Evolutionary conservation across 2,329 filamentous ascomycete genomes (phyloP), one percentile per base, ranked within the genome.

Genomic region (Stylonectria norvegica): DNA sequence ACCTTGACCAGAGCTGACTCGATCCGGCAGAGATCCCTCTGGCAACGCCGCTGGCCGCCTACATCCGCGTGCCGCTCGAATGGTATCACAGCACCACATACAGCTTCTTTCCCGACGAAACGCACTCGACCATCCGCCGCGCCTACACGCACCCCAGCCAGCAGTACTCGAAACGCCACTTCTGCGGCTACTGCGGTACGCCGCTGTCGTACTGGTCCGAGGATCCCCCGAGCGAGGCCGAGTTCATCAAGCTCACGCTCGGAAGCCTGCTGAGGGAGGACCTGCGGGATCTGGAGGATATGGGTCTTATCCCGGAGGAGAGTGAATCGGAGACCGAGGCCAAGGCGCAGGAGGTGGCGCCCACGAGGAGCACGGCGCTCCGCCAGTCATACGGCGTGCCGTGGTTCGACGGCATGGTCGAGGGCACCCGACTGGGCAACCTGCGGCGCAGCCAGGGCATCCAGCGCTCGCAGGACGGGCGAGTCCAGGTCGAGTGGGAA

Each of bases 171-270:
- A 81, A 85, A 60, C 81, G 87, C 35, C 79, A 89, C 52, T 96
- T 96, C 65, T 96, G 90, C 66, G 90, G 90, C 17, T 94, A 86
- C 68, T 95, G 90, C 62, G 90, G 90, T 37, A 95, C 89, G 0
- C 85, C 86, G 10, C 70, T 96, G 38, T 85, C 84, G 0, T 88
- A 84, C 54, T 95, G 89, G 89, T 84, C 81, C 33, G 89, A 95
- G 62, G 66, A 78, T 17, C 85, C 86, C 0, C 68, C 65, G 1
- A 72, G 72, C 36, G 86, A 93, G 60, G 83, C 84, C 10, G 81
- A 89, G 6, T 91, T 78, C 59, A 89, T 96, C 67, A 83, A 81
- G 43, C 70, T 95, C 42, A 86, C 89, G 0, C 70, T 95, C n/a
- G 87, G 87, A 5, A 91, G 84, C 52, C 69, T 96, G 38, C 60